A percentile compares a stretch with the other conserved stretches of the same genome.
These are phyloP conservation scores for Beauveria varroae DNA, from an alignment of 2,329 filamentous ascomycete species.

Conservation along the genomic window DNA sequence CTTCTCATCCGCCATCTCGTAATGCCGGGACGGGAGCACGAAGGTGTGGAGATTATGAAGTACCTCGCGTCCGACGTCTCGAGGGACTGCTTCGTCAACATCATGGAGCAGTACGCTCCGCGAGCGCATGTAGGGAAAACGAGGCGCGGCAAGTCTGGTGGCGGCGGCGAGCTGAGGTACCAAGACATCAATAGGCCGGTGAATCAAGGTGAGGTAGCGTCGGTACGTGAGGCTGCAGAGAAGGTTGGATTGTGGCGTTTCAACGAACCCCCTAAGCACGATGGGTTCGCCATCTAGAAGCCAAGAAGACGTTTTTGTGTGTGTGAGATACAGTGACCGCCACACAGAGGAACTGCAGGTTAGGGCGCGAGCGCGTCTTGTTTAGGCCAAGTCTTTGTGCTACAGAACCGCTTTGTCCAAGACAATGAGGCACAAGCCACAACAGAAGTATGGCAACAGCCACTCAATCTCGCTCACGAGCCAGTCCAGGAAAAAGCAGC, in stretches of 20 bases:
- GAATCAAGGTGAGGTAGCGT: conserved; percentile 54
- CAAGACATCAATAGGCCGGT: conserved; percentile 71
- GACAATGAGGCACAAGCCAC: too few species aligned
- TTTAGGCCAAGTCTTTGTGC: too few species aligned
- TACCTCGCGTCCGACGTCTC: conserved; percentile 70
- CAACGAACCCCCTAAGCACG: conserved; percentile 52
- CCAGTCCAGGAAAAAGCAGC: too few species aligned
- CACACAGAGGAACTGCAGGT: background rate
- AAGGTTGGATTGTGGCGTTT: conserved; percentile 73
- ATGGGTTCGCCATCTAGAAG: conserved; percentile 40
- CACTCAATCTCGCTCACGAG: too few species aligned
- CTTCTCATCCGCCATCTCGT: conserved; percentile 72
- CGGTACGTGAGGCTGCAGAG: conserved; percentile 59
- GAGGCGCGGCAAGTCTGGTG: conserved; percentile 25
- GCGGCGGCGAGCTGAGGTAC: conserved; percentile 49
- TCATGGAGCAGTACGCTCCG: conserved; percentile 85
- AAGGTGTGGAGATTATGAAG: conserved; percentile 65
- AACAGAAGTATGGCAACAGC: too few species aligned
- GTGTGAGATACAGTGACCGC: too few species aligned
- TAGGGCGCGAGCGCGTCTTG: too few species aligned
- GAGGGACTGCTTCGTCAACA: conserved; percentile 69
- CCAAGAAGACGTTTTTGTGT: too few species aligned
- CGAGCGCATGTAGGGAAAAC: conserved; percentile 74
- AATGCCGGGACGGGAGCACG: conserved; percentile 73
- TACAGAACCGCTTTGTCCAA: too few species aligned